Percentiles rank a stretch among this genome's conserved stretches.
phyloP scores from a whole-genome alignment of 1,139 yeast genomes.

The Yamadazyma trypodendri region DNA sequence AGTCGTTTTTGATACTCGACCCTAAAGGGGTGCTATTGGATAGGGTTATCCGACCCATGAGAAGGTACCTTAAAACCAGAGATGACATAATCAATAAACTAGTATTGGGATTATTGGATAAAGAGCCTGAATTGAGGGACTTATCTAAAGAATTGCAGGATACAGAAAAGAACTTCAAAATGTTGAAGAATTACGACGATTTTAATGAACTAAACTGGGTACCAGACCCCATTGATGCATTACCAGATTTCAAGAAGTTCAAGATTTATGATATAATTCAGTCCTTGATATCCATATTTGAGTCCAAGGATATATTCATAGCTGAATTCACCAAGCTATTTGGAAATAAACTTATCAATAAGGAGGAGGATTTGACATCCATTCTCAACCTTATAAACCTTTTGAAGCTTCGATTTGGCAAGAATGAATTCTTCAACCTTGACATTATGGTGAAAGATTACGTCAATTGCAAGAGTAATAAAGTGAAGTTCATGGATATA shows the following conservation, averaged over 20 bases:
- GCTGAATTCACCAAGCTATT: conserved; percentile 68
- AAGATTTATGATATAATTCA: conserved; percentile 67
- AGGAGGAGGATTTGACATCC: conserved; percentile 25
- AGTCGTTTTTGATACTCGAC: conserved; percentile 73
- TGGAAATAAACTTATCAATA: conserved; percentile 57
- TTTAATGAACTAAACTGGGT: conserved; percentile 60
- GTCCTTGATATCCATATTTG: conserved; percentile 72
- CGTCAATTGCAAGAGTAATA: conserved; percentile 40
- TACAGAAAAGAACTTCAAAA: conserved; percentile 14
- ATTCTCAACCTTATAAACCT: conserved; percentile 46
- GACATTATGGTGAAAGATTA: conserved; percentile 89
- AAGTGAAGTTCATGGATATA: conserved; percentile 10
- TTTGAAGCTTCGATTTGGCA: conserved; percentile 67
- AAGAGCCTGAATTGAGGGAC: conserved; percentile 43
- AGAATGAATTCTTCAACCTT: conserved; percentile 59
- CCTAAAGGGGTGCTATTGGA: conserved; percentile 84
- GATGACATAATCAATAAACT: conserved; percentile 70
- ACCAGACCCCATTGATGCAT: conserved; percentile 93
- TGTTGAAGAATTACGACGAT: conserved; percentile 29
- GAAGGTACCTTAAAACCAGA: conserved; percentile 65
- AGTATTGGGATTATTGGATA: conserved; percentile 70
- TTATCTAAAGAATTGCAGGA: conserved; percentile 53
- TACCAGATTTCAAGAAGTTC: conserved; percentile 77
- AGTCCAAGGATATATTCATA: conserved; percentile 71
- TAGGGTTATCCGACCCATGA: conserved; percentile 71